A percentile compares a stretch with the other conserved stretches of the same genome.
These are phyloP conservation scores for Pestalotiopsis sp. DNA, from an alignment of 2,329 filamentous ascomycete species.

Conservation along the genomic window DNA sequence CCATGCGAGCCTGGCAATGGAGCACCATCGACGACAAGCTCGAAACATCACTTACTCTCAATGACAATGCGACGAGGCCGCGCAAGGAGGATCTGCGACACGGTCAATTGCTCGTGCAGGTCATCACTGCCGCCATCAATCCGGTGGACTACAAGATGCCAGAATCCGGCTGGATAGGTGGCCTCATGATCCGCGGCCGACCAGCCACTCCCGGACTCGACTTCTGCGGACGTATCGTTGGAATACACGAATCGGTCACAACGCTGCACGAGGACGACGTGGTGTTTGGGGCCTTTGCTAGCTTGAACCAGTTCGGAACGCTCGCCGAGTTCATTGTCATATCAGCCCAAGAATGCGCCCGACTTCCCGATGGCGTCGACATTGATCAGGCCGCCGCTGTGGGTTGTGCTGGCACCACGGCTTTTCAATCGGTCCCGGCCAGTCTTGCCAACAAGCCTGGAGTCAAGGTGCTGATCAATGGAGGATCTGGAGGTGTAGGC, in stretches of 20 bases:
- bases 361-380: conserved; percentile 45
- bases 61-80: not conserved
- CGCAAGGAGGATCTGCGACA: not conserved
- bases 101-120: conserved; percentile 56
- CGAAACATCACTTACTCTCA: not conserved
- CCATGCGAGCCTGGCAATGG: not conserved
- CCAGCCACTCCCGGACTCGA: conserved; percentile 54
- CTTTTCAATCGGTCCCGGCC: conserved; percentile 50
- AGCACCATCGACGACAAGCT: not conserved
- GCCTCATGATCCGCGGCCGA: conserved; percentile 36
- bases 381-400: conserved; percentile 44
- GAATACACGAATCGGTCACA: conserved; percentile 27
- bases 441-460: conserved; percentile 42
- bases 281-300: conserved; percentile 45
- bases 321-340: conserved; percentile 44
- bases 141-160: conserved; percentile 67
- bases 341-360: conserved; percentile 31
- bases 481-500: conserved; percentile 65
- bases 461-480: conserved; percentile 67
- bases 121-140: conserved; percentile 58
- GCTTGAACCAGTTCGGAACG: conserved; percentile 39
- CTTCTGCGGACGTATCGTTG: conserved; percentile 47
- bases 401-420: conserved; percentile 49
- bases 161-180: conserved; percentile 47
- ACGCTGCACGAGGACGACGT: conserved; percentile 40